These are phyloP conservation scores for Colletotrichum sp. DNA, from an alignment of 2,329 filamentous ascomycete species.

Conservation along the genomic window DNA sequence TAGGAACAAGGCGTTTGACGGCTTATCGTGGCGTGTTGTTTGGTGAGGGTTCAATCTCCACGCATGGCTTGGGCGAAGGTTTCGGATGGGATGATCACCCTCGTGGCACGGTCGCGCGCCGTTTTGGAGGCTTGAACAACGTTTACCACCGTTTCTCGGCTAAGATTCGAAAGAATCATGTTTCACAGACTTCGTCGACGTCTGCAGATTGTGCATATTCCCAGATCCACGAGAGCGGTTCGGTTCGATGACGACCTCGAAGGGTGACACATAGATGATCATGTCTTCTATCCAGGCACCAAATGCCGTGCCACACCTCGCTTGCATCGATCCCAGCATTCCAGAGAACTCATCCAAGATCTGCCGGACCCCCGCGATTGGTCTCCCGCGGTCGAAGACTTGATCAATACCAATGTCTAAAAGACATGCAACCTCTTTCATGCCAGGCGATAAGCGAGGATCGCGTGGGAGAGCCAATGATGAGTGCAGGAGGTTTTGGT, in stretches of 20 bases:
- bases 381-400: neutral
- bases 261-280: neutral
- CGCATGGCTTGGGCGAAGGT: neutral
- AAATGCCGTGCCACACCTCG: neutral
- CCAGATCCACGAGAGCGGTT: neutral
- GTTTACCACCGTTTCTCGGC: neutral
- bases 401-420: constrained; percentile 12
- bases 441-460: constrained; percentile 13
- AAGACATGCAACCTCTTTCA: neutral
- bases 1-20: neutral
- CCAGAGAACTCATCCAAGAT: neutral
- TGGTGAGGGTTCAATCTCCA: neutral
- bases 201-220: neutral
- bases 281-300: neutral
- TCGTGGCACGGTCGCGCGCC: neutral
- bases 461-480: neutral
- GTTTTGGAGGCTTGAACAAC: neutral
- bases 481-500: neutral
- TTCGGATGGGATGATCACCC: neutral
- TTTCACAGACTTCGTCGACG: neutral
- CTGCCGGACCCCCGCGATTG: neutral
- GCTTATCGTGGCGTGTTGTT: constrained; percentile 8
- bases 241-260: neutral
- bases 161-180: neutral
- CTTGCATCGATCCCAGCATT: neutral